Base-by-base conservation (phyloP, 208 protist species). In the Tritrichomonas musculus region DNA sequence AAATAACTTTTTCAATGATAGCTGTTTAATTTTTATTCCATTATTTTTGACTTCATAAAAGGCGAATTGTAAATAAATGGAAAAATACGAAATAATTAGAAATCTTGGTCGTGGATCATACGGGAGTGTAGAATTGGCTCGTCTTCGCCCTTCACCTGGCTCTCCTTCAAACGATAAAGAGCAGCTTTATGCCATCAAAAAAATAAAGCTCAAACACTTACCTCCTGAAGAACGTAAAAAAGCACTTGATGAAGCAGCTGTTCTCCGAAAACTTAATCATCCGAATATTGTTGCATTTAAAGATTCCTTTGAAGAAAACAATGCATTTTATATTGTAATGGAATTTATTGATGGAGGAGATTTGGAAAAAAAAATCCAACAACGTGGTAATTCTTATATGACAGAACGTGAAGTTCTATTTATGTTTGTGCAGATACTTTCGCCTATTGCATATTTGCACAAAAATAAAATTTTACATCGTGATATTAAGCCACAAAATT, bases 401-500 rank as follows among this genome's bases (percentile, higher is more conserved):
- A 27, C 77, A 88, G 77, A 88, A 88, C 33, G 60, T 27, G 92
- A 82, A 41, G 39, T 94, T 3, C 92, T 94, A 17, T 64, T 80
- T 22, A 93, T 41, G 14, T 92, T 94, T 53, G 49, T 93, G n/a
- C 93, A 94, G 47, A 94, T 94, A 39, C 57, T 73, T 47, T 64
- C 94, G 8, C 92, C 93, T 0, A 44, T 94, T 25, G 50, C 88
- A 39, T 94, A 93, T 30, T 36, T 92, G 9, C 93, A 94, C 22
- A 33, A 69, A 53, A 55, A 92, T 22, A 93, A 94, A 77, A 50
- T 95, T 14, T 14, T 95, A 8, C 94, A 95, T 77, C 94, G 94
- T n/a, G 94, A 95, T 73, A 72, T 95, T 33, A 95, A 95, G 72
- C 84, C 92, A 39, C 93, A 65, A 49, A 94, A 94, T 77, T 33